A percentile compares a stretch with the other conserved stretches of the same genome.
These are phyloP conservation scores for Kalanchoe fedtschenkoi DNA, from an alignment of 164 flowering plant species.

Conservation along the genomic window DNA sequence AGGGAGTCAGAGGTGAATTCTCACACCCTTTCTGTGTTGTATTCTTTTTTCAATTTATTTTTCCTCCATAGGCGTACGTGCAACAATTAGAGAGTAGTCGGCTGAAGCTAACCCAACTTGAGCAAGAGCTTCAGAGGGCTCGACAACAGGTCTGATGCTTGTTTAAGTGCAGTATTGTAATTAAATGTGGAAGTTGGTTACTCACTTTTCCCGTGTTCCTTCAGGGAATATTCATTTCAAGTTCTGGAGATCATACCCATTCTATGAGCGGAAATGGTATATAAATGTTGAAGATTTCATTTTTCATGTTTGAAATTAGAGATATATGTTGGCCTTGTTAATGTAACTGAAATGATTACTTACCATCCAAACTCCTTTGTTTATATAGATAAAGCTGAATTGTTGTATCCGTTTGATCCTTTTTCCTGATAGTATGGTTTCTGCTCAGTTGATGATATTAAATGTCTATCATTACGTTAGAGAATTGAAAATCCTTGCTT, in stretches of 20 bases:
- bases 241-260: constrained; percentile 44
- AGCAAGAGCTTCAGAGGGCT: constrained; percentile 49
- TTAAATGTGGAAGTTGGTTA: background rate
- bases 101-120: constrained; percentile 43
- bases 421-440: background rate
- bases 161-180: background rate
- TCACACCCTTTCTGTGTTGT: background rate
- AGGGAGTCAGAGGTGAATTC: background rate
- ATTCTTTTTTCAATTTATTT: background rate
- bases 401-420: background rate
- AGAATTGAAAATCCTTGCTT: background rate
- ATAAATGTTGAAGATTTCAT: background rate
- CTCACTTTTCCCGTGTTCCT: background rate
- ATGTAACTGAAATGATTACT: no score
- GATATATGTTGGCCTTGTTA: background rate
- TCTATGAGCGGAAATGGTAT: constrained; percentile 52
- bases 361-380: no score
- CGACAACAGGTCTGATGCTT: constrained; percentile 34
- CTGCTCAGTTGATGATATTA: background rate
- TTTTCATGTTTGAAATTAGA: background rate
- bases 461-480: background rate
- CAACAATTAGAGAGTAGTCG: constrained; percentile 55
- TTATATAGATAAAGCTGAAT: no score
- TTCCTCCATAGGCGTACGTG: constrained; percentile 34
- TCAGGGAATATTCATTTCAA: constrained; percentile 51